Evolutionary conservation across 768 basidiomycete genomes (phyloP), one percentile per base, ranked within the genome.

Genomic region (Guyanaporus albipodus): DNA sequence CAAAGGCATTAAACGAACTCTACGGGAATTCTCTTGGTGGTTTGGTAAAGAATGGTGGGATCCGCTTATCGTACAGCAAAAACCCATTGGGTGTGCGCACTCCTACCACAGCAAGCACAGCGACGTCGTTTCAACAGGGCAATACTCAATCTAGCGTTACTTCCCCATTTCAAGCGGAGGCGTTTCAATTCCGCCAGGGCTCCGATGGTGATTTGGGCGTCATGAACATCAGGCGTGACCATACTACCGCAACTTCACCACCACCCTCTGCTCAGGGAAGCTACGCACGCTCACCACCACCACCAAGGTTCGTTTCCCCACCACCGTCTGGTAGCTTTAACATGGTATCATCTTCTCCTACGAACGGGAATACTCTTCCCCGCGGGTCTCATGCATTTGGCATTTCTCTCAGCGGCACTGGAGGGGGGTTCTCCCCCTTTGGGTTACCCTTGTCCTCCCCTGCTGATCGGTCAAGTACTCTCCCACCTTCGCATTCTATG

Each of bases 21-120:
- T 92, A 96, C 46, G 96, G 96, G 21, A 78, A 93, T 62, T 90
- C 82, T n/a, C 74, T 99, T 33, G 81, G 83, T 49, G 94, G 95
- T 8, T 71, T 94, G 22, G 87, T 99, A 63, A 97, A 96, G 70
- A 90, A 91, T 50, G 87, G 85, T 33, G 90, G 91, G n/a, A 97
- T 99, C 50, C 84, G 96, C 32, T 70, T 99, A 44, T 96, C 93
- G 7, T 99, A 95, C 69, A 95, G 92, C 70, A 97, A 96, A 78
- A 96, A 98, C 64, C 93, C 94, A 7, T 77, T 98, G n/a, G 94
- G 94, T 37, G 87, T 91, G 41, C 84, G 88, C 38, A 88, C 87
- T 8, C 84, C 87, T 10, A 87, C 83, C 12, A 83, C 79, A 56
- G 74, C 76, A 24, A 49, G 58, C 21, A 44, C 54, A 14, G 57